Percentiles rank a stretch among this genome's conserved stretches.
Conservation (phyloP, 2,329 filamentous ascomycete genomes). For the Calonectria fujianensis region DNA sequence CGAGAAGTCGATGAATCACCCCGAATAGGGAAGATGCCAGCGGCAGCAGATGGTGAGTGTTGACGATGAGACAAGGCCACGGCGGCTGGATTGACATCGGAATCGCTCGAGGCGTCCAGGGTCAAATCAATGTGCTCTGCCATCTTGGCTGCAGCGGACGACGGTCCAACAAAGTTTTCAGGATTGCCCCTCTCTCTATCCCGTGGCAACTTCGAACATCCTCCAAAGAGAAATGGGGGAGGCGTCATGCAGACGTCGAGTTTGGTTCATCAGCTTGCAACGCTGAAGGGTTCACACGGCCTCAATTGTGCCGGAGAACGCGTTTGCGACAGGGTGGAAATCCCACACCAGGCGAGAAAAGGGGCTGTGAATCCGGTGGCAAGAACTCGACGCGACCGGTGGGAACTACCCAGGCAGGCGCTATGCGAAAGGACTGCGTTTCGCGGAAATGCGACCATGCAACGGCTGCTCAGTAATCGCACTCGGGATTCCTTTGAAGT, state of each 20-base stretch:
- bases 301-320: constrained; percentile 34
- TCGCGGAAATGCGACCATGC: constrained; percentile 38
- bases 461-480: constrained; percentile 43
- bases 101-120: constrained; percentile 42
- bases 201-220: constrained; percentile 51
- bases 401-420: constrained; percentile 37
- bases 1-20: constrained; percentile 37
- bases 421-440: constrained; percentile 24
- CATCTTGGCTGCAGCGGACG: constrained; percentile 43
- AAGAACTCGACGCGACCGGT: constrained; percentile 19
- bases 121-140: constrained; percentile 49
- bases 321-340: constrained; percentile 35
- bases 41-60: constrained; percentile 11
- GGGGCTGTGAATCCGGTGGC: not conserved
- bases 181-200: constrained; percentile 52
- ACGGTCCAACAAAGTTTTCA: constrained; percentile 52
- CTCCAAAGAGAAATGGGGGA: constrained; percentile 41
- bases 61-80: not conserved
- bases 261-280: constrained; percentile 26
- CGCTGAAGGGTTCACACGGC: constrained; percentile 5
- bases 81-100: constrained; percentile 29
- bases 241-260: constrained; percentile 32
- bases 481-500: constrained; percentile 44
- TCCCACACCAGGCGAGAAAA: constrained; percentile 10
- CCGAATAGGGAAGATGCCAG: constrained; percentile 25